Evolutionary conservation across 768 basidiomycete species (phyloP), one percentile per base, ranked within the genome.

Genomic region (Clathrus columnatus): DNA sequence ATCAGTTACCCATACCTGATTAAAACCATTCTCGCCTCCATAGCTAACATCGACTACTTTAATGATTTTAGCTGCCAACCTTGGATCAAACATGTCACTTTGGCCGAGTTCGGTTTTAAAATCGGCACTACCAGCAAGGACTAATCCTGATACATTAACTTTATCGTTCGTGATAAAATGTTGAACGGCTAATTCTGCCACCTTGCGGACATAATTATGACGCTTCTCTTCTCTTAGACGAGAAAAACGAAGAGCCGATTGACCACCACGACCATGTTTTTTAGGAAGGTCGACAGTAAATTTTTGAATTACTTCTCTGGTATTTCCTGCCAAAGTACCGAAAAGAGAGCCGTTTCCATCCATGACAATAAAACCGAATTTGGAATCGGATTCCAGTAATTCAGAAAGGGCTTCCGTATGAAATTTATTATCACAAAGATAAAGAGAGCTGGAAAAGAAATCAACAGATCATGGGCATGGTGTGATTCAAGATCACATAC

Each of bases 301-400:
- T 72, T 98, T 98, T 75, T 99, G 96, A 55, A 95, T 78, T 51
- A 99, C 83, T 61, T 97, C 94, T 60, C 96, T 91, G 18, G 96
- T 95, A 72, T 98, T 98, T 48, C 96, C 96, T 0, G 95, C 83
- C 54, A 99, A 82, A 4, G 87, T 89, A 56, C 96, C 96, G 63
- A 97, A 98, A 30, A 99, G 84, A 5, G 92, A 89, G 32, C 95
- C 95, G 70, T 96, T 97, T 75, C 92, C 91, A 65, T 96, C 95
- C 95, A 98, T 98, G 66, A 98, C 91, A 69, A 99, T 96, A 78
- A 99, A 99, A 26, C 93, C 96, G 69, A 98, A 99, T 66, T 91
- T 89, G 61, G 90, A 88, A 69, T 99, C 96, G 18, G 90, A 93
- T 71, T 98, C 95, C 59, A 99, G 81, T 48, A 99, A 83, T 67